Conservation (phyloP, 2,329 filamentous ascomycete species). For the Epichloe coenophiala region DNA sequence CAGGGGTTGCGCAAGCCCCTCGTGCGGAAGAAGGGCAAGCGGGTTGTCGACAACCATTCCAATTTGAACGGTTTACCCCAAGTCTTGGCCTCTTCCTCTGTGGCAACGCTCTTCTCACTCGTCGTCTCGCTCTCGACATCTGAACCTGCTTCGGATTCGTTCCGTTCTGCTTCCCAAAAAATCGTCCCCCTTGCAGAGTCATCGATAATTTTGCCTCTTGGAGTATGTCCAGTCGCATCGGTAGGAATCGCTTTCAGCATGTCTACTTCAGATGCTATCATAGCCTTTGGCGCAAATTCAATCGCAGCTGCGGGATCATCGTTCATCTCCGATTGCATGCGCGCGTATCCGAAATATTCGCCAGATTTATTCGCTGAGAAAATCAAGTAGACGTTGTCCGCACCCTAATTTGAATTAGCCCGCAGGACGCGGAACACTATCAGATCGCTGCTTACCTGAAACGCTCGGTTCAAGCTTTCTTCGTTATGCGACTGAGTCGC, state of each 20-base stretch:
- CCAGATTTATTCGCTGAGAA: conserved; percentile 97
- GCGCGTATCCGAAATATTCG: conserved; percentile 90
- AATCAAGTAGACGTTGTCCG: conserved; percentile 77
- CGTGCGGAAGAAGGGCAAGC: conserved; percentile 79
- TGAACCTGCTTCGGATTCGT: conserved; percentile 32
- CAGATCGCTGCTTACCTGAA: conserved; percentile 43
- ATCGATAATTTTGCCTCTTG: conserved; percentile 77
- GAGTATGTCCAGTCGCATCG: conserved; percentile 62
- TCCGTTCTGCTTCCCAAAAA: conserved; percentile 78
- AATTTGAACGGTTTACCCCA: conserved; percentile 89
- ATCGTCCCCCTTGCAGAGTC: conserved; percentile 90
- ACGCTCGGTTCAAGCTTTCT: conserved; percentile 67
- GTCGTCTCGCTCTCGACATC: conserved; percentile 29
- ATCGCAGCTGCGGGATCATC: conserved; percentile 59
- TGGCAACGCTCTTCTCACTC: conserved; percentile 26
- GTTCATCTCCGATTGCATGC: conserved; percentile 76
- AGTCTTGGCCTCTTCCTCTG: conserved; percentile 43
- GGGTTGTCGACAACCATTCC: conserved; percentile 75
- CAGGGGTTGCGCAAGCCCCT: conserved; percentile 80
- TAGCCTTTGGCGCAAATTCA: conserved; percentile 53
- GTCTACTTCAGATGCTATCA: conserved; percentile 46
- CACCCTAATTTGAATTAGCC: conserved; percentile 34
- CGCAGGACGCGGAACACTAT: not conserved
- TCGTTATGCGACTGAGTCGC: conserved; percentile 93
- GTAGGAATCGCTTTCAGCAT: conserved; percentile 70